Conservation (phyloP, 148 eudicot genomes). For the Polygonum aviculare region DNA sequence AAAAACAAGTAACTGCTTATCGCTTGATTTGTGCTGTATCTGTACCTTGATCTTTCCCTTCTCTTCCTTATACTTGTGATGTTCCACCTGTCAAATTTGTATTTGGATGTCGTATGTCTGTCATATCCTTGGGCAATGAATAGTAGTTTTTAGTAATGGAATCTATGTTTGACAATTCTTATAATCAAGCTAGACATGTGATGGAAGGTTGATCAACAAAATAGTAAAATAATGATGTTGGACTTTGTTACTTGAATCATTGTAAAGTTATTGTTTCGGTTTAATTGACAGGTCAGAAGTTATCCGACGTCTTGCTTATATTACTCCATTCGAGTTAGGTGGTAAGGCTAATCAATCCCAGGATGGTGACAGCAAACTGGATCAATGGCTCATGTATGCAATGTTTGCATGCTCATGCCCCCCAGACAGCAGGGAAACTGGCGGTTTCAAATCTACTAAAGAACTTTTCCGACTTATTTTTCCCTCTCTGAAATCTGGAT, state of each 20-base stretch:
- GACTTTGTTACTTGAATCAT: not conserved
- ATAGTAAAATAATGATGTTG: not conserved
- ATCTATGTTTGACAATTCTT: not conserved
- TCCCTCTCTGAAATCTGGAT: slow-evolving; percentile 88
- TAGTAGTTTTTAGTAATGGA: not conserved
- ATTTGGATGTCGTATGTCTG: not conserved
- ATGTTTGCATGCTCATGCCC: slow-evolving; percentile 98
- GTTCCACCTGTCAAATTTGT: not conserved
- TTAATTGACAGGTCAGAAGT: slow-evolving; percentile 61
- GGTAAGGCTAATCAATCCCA: slow-evolving; percentile 88
- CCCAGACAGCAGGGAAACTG: slow-evolving; percentile 68
- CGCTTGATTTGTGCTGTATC: not conserved
- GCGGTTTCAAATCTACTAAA: slow-evolving; percentile 62
- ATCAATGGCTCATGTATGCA: slow-evolving; percentile 99
- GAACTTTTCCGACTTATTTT: slow-evolving; percentile 85
- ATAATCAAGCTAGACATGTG: not conserved
- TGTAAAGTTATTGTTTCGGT: not conserved
- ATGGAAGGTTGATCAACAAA: not conserved
- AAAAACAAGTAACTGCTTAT: not conserved
- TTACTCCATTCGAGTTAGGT: slow-evolving; percentile 88
- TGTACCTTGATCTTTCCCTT: not conserved
- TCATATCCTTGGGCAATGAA: not conserved
- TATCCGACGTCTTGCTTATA: slow-evolving; percentile 83
- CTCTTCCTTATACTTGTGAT: not conserved
- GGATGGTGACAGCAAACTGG: slow-evolving; percentile 86